These are phyloP conservation scores for Calamus simplicifolius DNA, from an alignment of 176 grass and related monocot genomes.

Conservation along the genomic window DNA sequence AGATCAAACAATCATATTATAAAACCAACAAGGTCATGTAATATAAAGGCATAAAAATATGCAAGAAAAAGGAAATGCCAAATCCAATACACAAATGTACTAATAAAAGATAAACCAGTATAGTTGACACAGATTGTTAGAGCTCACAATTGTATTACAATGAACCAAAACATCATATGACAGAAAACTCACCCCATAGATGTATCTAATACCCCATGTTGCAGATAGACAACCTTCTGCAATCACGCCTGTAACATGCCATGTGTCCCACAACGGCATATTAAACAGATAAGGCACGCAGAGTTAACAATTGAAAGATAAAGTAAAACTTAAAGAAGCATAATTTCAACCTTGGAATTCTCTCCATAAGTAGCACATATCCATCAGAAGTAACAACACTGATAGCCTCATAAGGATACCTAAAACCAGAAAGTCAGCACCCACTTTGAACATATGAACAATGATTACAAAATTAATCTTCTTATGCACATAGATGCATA, in stretches of 20 bases:
- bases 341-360: conserved; percentile 73
- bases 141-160: no score
- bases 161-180: background rate
- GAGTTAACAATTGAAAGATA: background rate
- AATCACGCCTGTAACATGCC: conserved; percentile 59
- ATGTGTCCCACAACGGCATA: conserved; percentile 7
- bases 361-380: conserved; percentile 87
- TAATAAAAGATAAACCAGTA: no score
- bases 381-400: conserved; percentile 94
- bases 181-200: conserved; percentile 82
- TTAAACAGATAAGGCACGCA: conserved; percentile 20
- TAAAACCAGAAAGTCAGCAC: conserved; percentile 13
- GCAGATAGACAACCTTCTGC: conserved; percentile 71
- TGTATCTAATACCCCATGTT: conserved; percentile 94
- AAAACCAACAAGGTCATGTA: no score
- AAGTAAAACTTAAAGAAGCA: background rate
- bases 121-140: no score
- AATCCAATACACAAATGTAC: no score
- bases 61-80: no score
- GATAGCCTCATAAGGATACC: conserved; percentile 92
- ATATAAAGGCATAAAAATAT: no score
- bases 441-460: background rate
- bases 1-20: no score
- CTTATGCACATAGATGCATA: no score
- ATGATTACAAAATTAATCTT: no score